Percentiles rank a stretch among this genome's conserved stretches.
Conservation (phyloP, 2,329 filamentous ascomycete species). For the Colletotrichum coccodes region DNA sequence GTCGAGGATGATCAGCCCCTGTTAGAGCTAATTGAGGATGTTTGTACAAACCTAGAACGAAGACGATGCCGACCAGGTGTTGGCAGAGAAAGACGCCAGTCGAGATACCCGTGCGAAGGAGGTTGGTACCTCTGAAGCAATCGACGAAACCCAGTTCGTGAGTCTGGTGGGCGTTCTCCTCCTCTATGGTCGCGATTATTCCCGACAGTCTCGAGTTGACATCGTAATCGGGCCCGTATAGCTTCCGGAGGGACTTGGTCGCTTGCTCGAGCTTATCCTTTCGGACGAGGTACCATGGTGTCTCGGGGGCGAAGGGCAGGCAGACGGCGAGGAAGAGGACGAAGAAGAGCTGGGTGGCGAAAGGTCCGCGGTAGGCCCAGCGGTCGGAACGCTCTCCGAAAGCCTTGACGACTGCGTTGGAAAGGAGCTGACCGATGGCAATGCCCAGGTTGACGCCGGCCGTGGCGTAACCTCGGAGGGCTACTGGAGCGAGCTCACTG, state of each 20-base stretch:
- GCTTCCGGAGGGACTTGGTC: constrained; percentile 47
- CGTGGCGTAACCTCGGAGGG: constrained; percentile 66
- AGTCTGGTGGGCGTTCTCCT: constrained; percentile 62
- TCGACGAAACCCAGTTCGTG: constrained; percentile 60
- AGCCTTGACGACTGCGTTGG: constrained; percentile 55
- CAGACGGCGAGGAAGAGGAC: constrained; percentile 54
- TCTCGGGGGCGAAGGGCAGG: constrained; percentile 58
- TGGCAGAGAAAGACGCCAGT: constrained; percentile 73
- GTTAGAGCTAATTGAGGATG: background rate
- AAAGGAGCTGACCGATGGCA: constrained; percentile 69
- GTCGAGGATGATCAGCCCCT: constrained; percentile 40
- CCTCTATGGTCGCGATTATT: constrained; percentile 60
- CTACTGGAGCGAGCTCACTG: constrained; percentile 68
- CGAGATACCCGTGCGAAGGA: constrained; percentile 64
- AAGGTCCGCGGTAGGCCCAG: constrained; percentile 60
- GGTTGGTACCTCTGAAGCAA: constrained; percentile 59
- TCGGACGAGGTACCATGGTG: constrained; percentile 60
- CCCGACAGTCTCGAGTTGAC: constrained; percentile 60
- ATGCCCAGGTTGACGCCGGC: constrained; percentile 71
- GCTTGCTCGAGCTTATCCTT: constrained; percentile 52
- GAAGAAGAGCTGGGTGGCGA: constrained; percentile 62
- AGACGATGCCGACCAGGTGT: constrained; percentile 71
- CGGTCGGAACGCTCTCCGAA: constrained; percentile 50
- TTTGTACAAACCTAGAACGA: constrained; percentile 49
- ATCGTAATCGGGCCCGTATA: constrained; percentile 59